phyloP scores from a whole-genome alignment of 208 protist species.

The Angomonas ambiguus region DNA sequence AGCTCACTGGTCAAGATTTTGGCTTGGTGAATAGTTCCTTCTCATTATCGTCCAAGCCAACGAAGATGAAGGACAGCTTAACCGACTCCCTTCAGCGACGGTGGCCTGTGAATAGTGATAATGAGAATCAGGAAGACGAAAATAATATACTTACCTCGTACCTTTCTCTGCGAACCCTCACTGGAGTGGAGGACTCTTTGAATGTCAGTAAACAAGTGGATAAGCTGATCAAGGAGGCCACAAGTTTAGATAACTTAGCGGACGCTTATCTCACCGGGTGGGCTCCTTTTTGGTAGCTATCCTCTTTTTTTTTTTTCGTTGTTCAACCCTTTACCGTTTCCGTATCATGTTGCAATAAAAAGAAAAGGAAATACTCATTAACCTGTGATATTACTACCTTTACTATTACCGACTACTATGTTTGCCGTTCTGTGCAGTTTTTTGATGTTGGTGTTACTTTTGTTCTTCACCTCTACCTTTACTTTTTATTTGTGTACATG shows the following conservation, averaged over 20 bases:
- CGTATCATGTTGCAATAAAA: no score
- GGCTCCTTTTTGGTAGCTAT: conserved; percentile 85
- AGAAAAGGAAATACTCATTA: no score
- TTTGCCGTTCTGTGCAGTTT: no score
- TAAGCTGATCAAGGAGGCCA: conserved; percentile 85
- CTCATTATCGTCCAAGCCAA: conserved; percentile 17
- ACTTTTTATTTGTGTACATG: not conserved
- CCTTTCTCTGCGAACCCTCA: conserved; percentile 55
- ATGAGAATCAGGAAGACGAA: not conserved
- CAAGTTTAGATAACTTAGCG: conserved; percentile 82
- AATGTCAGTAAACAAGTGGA: conserved; percentile 87
- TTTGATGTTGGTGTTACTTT: no score
- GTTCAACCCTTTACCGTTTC: conserved; percentile 4
- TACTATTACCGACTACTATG: no score
- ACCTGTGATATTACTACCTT: no score
- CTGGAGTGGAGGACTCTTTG: conserved; percentile 48
- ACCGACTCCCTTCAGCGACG: not conserved
- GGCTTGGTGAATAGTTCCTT: conserved; percentile 64
- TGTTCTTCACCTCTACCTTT: no score
- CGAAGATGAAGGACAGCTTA: not conserved
- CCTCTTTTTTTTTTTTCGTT: not conserved
- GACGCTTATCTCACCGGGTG: conserved; percentile 89
- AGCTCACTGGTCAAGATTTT: conserved; percentile 87
- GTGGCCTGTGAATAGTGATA: not conserved
- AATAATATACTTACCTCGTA: conserved; percentile 60